Evolutionary conservation across 2,329 filamentous ascomycete species (phyloP), one percentile per base, ranked within the genome.

Genomic region (Trichoderma cornu-damae): DNA sequence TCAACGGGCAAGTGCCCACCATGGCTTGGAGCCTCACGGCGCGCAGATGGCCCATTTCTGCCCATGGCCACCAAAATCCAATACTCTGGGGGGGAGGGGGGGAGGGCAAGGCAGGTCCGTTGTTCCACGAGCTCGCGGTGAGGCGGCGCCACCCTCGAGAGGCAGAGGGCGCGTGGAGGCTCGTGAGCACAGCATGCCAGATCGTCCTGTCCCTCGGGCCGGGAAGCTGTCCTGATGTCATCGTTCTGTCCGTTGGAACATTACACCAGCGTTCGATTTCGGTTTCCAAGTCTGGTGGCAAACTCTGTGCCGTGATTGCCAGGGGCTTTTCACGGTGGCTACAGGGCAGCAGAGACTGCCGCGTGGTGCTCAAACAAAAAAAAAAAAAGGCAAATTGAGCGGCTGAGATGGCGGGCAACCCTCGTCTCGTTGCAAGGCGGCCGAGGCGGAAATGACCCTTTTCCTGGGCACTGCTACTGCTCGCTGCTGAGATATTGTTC

Each of bases 91-190:
- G n/a, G n/a, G n/a, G n/a, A n/a, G n/a, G n/a, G n/a, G n/a, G n/a
- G 8, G n/a, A 28, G 6, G 48, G 22, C 48, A 22, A 50, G 20
- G n/a, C 14, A 8, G 20, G 34, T 24, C 40, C 30, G 48, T n/a
- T 46, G 55, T 58, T 46, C 42, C 48, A 53, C 49, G 30, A 43
- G 49, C 44, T 30, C 38, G 40, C 56, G 56, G 56, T 42, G 56
- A 58, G 49, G 56, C 56, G 49, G 54, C 38, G 47, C 44, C 54
- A 44, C 54, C n/a, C 22, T 28, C 7, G 44, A 40, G 38, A 26
- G 12, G 18, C 20, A 11, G 48, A 50, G 32, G 30, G 37, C 35
- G 34, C 37, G 35, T 42, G 22, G 34, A 26, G 43, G 35, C 32
- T 32, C 40, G 44, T 35, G 53, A 43, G 44, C 37, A 38, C n/a